Base-by-base conservation (phyloP, 768 basidiomycete genomes). In the Lactifluus volemus region DNA sequence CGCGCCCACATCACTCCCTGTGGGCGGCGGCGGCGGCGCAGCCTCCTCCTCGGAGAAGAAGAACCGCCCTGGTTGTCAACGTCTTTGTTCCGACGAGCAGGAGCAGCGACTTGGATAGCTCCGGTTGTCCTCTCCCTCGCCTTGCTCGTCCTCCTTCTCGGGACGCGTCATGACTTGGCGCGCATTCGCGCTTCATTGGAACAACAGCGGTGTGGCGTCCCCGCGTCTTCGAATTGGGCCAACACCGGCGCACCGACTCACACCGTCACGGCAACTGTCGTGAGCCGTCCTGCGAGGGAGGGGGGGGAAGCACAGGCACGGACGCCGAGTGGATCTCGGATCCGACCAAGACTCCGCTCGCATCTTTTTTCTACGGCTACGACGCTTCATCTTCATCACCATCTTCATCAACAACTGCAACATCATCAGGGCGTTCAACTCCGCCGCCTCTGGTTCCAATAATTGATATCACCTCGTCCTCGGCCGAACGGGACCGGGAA, bases 231-330 rank as follows among this genome's bases (percentile, higher is more conserved):
- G n/a, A 42, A 44, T 25, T 58, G 59, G 63, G 55, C 49, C 7
- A 48, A 32, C 45, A n/a, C 32, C 15, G 25, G 25, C 25, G 36
- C 30, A 38, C 63, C 50, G 4, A 61, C 65, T 2, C 48, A 67
- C 50, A 81, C 80, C 1, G 68, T 77, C 21, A 81, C 80, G 14
- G 72, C 75, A 6, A 79, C 77, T 1, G 65, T 77, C 17, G 50
- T 66, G 38, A 61, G 36, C 29, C 53, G 41, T 14, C 44, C 29
- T 21, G 29, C 44, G 11, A 30, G 25, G 25, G 25, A 25, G 25
- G 25, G 25, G 25, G 25, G 25, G 25, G 25, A 25, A 25, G 30
- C 21, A 42, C 53, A 0, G 34, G 41, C 36, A 25, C 52, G 32
- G 41, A 45, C 11, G 12, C 15, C 12, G 50, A 62, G 19, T 30